Conservation (phyloP, 495 filamentous ascomycete species). For the Tuber calosporum region DNA sequence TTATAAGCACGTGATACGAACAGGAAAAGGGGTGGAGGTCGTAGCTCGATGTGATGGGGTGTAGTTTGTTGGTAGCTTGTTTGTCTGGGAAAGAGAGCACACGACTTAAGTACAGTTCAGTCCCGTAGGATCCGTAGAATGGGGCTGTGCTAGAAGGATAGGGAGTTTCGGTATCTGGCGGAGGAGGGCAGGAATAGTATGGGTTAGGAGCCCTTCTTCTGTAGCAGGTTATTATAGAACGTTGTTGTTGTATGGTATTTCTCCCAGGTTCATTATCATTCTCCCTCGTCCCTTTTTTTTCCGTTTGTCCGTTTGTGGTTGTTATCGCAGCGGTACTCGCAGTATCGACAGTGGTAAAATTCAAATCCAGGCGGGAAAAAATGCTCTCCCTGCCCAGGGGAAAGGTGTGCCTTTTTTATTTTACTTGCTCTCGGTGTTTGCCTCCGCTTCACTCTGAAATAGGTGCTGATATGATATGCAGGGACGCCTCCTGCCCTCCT, state of each 20-base stretch:
- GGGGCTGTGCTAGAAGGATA: background rate
- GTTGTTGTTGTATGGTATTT: background rate
- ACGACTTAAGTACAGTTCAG: background rate
- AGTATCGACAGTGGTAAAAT: background rate
- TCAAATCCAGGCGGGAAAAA: background rate
- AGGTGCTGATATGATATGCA: background rate
- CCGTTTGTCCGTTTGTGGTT: background rate
- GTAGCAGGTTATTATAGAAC: constrained; percentile 4
- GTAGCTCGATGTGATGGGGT: background rate
- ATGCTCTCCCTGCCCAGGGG: background rate
- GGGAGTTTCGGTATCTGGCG: constrained; percentile 2
- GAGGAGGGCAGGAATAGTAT: background rate
- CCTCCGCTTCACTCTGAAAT: background rate
- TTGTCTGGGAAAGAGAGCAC: background rate
- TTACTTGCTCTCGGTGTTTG: background rate
- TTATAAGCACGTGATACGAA: background rate
- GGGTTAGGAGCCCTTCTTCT: background rate
- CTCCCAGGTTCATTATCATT: background rate
- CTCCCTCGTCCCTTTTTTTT: background rate
- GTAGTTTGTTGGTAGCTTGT: background rate
- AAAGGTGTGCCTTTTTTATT: background rate
- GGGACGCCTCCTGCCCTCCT: background rate
- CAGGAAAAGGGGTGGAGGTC: background rate
- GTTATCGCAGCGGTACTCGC: background rate
- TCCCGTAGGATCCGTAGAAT: constrained; percentile 1